Base-by-base conservation (phyloP, 2,329 filamentous ascomycete genomes). In the Gremmenia infestans region DNA sequence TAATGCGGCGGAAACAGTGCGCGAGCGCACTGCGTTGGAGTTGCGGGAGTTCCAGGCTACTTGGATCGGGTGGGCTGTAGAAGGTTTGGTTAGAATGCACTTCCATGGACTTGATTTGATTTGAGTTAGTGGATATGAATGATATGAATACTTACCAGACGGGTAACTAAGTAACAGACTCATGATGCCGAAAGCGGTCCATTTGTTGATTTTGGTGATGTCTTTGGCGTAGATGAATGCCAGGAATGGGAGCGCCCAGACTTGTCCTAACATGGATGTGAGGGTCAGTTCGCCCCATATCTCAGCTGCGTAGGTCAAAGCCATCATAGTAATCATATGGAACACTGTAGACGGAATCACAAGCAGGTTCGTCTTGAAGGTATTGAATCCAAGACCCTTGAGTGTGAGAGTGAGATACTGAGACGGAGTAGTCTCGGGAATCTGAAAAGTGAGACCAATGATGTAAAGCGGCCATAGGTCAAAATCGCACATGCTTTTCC, bases 1-100 rank as follows among this genome's bases (percentile, higher is more conserved):
- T 17, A 82, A 69, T 0, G 81, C 83, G 0, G 82, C 79, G 0
- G 81, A 80, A 1, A 88, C 81, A 1, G 84, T 81, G 7, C 85
- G 74, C 8, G 81, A 82, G 11, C 83, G 75, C 11, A 88, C 82
- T 1, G 79, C 76, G 58, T 84, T 82, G 4, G 82, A 79, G 63
- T 87, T 87, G 52, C 80, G 73, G 2, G 73, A 75, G 61, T 73
- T 74, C 74, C 76, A 78, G 17, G 67, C 73, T 5, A 77, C 76
- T 55, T 77, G 74, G 37, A 79, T 76, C 0, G 77, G 72, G 55
- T 80, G 76, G 2, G 73, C 70, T 72, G 58, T 25, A 14, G 8
- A 4, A 2, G 48, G n/a, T 50, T 47, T 40, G 39, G 19, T 39
- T 25, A 32, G 47, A 54, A 35, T 15, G 12, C 25, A 25, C 6